phyloP scores from a whole-genome alignment of 1,284 basidiomycete species.

The Anthracocystis walkeri region DNA sequence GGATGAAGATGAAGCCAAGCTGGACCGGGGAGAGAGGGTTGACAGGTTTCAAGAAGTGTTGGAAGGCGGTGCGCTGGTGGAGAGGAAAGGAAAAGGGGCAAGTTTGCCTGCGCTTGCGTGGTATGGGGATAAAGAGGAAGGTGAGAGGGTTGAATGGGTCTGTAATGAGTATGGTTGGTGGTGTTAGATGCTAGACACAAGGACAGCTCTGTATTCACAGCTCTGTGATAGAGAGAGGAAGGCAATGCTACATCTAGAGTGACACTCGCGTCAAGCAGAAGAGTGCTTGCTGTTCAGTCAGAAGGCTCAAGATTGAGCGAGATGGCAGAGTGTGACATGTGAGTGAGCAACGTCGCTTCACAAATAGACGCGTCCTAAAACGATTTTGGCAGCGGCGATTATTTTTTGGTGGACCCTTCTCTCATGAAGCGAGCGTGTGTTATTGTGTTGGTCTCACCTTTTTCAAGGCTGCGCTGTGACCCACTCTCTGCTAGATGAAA shows the following conservation, averaged over 20 bases:
- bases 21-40: conserved; percentile 14
- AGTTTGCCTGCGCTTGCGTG: conserved; percentile 41
- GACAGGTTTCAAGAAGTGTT: conserved; percentile 9
- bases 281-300: too few relatives aligned
- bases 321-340: neutral
- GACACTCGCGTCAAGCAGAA: too few relatives aligned
- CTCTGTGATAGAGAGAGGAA: neutral
- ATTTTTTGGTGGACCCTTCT: conserved; percentile 10
- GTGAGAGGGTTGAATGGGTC: conserved; percentile 35
- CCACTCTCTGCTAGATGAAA: neutral
- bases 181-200: conserved; percentile 17
- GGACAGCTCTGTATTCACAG: too few relatives aligned
- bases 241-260: too few relatives aligned
- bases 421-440: conserved; percentile 9
- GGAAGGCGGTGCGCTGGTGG: conserved; percentile 25
- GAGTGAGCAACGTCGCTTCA: neutral
- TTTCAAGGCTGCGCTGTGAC: too few relatives aligned
- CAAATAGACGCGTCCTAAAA: conserved; percentile 7
- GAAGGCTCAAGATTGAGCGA: too few relatives aligned
- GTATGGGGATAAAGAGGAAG: conserved; percentile 29
- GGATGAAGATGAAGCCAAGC: conserved; percentile 11
- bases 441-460: conserved; percentile 37
- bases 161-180: conserved; percentile 51
- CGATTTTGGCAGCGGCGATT: conserved; percentile 5
- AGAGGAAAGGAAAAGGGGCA: conserved; percentile 22